Evolutionary conservation across 768 basidiomycete species (phyloP).

Genomic region (Tubosaeta sp.): DNA sequence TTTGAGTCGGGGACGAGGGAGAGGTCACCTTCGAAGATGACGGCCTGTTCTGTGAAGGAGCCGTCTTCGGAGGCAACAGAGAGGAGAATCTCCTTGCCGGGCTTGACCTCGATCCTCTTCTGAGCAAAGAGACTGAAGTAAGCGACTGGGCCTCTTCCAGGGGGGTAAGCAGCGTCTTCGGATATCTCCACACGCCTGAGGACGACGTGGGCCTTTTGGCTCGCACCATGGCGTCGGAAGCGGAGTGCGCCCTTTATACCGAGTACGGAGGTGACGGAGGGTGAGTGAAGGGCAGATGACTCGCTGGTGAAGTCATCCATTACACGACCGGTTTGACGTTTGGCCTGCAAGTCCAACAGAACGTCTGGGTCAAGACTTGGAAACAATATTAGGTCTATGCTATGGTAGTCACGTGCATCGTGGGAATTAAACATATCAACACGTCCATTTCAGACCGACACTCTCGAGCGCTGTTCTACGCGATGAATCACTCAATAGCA

Average conservation of each 20-base stretch:
- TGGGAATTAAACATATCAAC: constrained; percentile 12
- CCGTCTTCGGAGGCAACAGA: constrained; percentile 52
- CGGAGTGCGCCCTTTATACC: constrained; percentile 60
- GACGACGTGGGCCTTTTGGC: constrained; percentile 65
- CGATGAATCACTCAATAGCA: background rate
- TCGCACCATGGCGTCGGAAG: constrained; percentile 61
- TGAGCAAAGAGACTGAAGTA: constrained; percentile 64
- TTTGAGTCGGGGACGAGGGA: constrained; percentile 23
- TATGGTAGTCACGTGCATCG: constrained; percentile 19
- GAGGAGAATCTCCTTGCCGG: constrained; percentile 67
- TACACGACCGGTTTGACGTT: constrained; percentile 7
- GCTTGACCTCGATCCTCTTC: constrained; percentile 66
- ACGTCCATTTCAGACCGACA: background rate
- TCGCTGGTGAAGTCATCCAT: constrained; percentile 40
- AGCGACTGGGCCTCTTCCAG: constrained; percentile 35
- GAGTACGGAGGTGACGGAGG: constrained; percentile 50
- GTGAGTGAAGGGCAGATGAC: constrained; percentile 26
- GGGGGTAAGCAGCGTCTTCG: constrained; percentile 43
- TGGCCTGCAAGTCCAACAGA: constrained; percentile 5
- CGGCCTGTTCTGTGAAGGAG: constrained; percentile 49
- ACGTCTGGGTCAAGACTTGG: background rate
- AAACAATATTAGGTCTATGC: constrained; percentile 1
- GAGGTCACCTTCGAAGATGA: constrained; percentile 56
- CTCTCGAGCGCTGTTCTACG: background rate
- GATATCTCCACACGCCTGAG: constrained; percentile 55